Evolutionary conservation across 2,329 filamentous ascomycete species (phyloP), one percentile per base, ranked within the genome.

Genomic region (Septoria linicola): DNA sequence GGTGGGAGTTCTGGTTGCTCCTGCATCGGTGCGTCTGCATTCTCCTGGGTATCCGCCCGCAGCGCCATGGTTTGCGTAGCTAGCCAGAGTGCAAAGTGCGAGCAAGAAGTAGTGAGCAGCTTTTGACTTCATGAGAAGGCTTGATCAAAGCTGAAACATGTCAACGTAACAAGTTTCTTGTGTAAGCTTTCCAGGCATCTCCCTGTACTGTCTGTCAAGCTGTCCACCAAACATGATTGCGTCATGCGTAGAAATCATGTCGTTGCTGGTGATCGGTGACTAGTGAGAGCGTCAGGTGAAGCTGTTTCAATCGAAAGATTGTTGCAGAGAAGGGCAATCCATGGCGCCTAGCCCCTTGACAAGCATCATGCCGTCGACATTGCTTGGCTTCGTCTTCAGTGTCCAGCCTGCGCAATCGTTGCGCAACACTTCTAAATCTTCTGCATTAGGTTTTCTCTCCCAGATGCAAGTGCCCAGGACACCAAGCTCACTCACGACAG

Each of bases 281-380:
- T 36, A 8, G 34, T 16, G 34, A 19, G 4, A 16, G 11, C 14
- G 11, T 36, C n/a, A n/a, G 34, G 8, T 36, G 13, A 3, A 8
- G n/a, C 14, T 14, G 14, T 16, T 14, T n/a, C 6, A 40, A n/a
- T 36, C 43, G 27, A 36, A 20, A 46, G 14, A 20, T 27, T 27
- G 19, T 16, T 4, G 16, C 34, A 55, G 23, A 8, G 21, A 14
- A 13, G 72, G 73, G 37, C 70, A 72, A 55, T 76, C 73, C 62
- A 76, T 76, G 46, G 71, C 73, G 2, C 73, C 72, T 60, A 72
- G 73, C 0, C 74, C 72, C 53, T 76, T 76, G 2, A 74, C 70
- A 23, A 76, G 73, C 55, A 70, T 75, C 72, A 76, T 75, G 53
- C 76, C 72, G 47, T 76, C 59, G 2, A 74, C 57, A 17, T 65